phyloP scores from a whole-genome alignment of 306 rosid species.

The Alnus rubra region DNA sequence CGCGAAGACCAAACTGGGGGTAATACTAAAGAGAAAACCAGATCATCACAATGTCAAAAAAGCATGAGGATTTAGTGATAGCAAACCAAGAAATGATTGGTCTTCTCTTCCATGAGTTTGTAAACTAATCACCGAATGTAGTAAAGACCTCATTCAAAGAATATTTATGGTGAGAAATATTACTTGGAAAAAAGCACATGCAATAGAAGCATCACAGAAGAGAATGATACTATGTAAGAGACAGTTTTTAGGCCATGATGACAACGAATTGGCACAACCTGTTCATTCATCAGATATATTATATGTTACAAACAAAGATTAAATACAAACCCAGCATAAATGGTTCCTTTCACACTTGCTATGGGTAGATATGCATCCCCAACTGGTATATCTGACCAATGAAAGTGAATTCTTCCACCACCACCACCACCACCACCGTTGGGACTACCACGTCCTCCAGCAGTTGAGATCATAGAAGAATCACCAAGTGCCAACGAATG shows the following conservation, averaged over 20 bases:
- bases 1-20: background rate
- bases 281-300: background rate
- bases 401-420: constrained; percentile 97
- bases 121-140: background rate
- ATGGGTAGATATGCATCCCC: constrained; percentile 90
- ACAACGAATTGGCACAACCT: constrained; percentile 1
- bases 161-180: background rate
- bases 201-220: background rate
- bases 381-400: constrained; percentile 77
- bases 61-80: background rate
- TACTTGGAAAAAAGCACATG: background rate
- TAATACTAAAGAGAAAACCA: background rate
- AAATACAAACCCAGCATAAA: constrained; percentile 64
- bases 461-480: constrained; percentile 70
- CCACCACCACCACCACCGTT: constrained; percentile 95
- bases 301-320: background rate
- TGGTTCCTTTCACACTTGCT: constrained; percentile 75
- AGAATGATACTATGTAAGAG: background rate
- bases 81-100: constrained; percentile 4
- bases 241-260: background rate
- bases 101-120: background rate
- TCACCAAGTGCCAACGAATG: constrained; percentile 57
- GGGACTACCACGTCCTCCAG: constrained; percentile 86
- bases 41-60: background rate
- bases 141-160: background rate